Conservation (phyloP, 257 asterid species). For the Eucommia ulmoides region DNA sequence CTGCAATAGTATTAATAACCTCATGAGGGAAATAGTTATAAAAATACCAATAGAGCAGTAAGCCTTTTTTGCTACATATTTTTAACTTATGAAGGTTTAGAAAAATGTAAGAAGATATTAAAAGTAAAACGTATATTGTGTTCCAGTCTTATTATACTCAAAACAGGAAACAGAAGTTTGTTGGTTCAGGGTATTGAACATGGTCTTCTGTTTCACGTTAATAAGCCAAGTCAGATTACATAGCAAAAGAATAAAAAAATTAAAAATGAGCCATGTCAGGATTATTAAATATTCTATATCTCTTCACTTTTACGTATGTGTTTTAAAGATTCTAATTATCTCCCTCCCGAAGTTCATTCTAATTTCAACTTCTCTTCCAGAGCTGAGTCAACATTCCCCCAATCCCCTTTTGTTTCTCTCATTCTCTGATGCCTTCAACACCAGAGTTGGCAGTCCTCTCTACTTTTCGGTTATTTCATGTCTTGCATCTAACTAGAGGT, state of each 20-base stretch:
- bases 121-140: not conserved
- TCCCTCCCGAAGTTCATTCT: not conserved
- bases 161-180: not conserved
- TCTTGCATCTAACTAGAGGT: no score
- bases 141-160: not conserved
- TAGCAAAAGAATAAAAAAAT: not conserved
- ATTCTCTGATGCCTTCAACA: no score
- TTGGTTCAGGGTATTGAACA: not conserved
- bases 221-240: not conserved
- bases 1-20: slow-evolving; percentile 37
- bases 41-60: slow-evolving; percentile 8
- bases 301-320: no score
- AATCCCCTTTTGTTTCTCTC: no score
- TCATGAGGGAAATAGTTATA: slow-evolving; percentile 5
- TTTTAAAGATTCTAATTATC: not conserved
- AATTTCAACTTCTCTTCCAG: not conserved
- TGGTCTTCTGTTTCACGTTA: not conserved
- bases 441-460: no score
- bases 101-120: not conserved
- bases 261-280: not conserved
- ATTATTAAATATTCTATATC: not conserved
- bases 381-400: no score
- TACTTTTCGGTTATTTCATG: no score
- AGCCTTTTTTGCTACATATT: not conserved
- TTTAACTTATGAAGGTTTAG: not conserved